Evolutionary conservation across 352 stramenopile genomes (phyloP).

Genomic region (Phytophthora meadii): DNA sequence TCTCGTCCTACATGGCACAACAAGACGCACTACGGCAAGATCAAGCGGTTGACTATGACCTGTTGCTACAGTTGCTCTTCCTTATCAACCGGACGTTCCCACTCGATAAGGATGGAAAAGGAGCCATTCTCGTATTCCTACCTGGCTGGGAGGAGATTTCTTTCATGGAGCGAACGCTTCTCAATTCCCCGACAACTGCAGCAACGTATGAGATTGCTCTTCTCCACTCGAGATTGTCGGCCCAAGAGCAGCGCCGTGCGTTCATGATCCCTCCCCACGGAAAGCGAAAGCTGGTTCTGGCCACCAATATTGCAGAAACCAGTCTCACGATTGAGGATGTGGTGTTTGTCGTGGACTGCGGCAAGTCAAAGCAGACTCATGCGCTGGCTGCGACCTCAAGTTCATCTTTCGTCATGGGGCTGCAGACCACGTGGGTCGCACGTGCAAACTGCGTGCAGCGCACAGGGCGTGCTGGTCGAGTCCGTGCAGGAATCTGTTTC

Average conservation of each 20-base stretch:
- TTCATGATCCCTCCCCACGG: conserved; percentile 68
- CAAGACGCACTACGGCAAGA: conserved; percentile 67
- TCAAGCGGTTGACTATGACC: conserved; percentile 73
- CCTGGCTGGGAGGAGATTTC: conserved; percentile 88
- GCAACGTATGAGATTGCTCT: conserved; percentile 74
- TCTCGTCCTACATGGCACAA: conserved; percentile 68
- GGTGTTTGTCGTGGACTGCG: conserved; percentile 89
- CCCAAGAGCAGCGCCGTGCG: conserved; percentile 71
- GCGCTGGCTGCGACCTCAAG: conserved; percentile 63
- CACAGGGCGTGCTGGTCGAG: conserved; percentile 92
- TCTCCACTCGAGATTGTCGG: conserved; percentile 76
- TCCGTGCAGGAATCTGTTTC: conserved; percentile 94
- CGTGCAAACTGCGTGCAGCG: conserved; percentile 92
- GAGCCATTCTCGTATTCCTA: conserved; percentile 85
- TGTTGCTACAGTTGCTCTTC: conserved; percentile 71
- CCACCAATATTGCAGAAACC: conserved; percentile 97
- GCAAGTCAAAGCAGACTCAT: conserved; percentile 85
- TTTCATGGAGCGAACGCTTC: conserved; percentile 70
- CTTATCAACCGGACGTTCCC: conserved; percentile 69
- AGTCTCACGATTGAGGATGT: conserved; percentile 97
- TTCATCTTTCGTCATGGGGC: conserved; percentile 90
- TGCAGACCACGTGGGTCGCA: conserved; percentile 88
- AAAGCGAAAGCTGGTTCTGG: conserved; percentile 86
- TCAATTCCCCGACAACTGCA: conserved; percentile 58
- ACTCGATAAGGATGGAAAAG: conserved; percentile 54